These are phyloP conservation scores for Nothophytophthora sp. DNA, from an alignment of 352 stramenopile species.

Conservation along the genomic window DNA sequence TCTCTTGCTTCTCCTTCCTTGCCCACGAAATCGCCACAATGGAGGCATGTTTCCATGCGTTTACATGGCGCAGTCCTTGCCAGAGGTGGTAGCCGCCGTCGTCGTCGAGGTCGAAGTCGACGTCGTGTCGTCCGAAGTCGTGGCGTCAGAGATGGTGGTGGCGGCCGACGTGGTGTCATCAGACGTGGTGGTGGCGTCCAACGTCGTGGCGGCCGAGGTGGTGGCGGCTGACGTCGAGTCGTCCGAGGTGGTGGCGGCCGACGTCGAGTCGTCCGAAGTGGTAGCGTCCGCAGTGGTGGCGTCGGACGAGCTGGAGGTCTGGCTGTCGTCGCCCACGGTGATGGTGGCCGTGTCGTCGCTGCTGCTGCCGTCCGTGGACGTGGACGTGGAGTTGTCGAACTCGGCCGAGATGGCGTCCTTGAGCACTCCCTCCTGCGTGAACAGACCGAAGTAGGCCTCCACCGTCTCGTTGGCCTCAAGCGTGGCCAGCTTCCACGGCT, in stretches of 20 bases:
- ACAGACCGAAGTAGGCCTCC: slow-evolving; percentile 75
- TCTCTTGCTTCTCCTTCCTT: too few species aligned
- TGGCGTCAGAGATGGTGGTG: slow-evolving; percentile 7
- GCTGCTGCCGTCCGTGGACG: slow-evolving; percentile 12
- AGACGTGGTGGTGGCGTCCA: slow-evolving; percentile 5
- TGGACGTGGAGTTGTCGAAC: slow-evolving; percentile 32
- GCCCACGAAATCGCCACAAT: too few species aligned
- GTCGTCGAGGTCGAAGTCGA: slow-evolving; percentile 6
- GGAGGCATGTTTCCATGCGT: not conserved
- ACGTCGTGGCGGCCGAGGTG: slow-evolving; percentile 2
- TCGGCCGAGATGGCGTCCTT: slow-evolving; percentile 44
- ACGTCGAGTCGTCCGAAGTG: not conserved
- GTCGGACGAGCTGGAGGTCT: slow-evolving; percentile 1
- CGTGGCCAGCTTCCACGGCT: slow-evolving; percentile 56
- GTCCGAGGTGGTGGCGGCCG: not conserved
- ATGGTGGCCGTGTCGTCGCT: slow-evolving; percentile 19
- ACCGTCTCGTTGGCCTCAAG: slow-evolving; percentile 55
- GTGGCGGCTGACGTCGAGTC: slow-evolving; percentile 2
- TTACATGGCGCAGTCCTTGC: slow-evolving; percentile 40
- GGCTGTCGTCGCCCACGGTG: slow-evolving; percentile 8
- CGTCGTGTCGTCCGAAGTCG: not conserved
- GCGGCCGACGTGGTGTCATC: slow-evolving; percentile 2
- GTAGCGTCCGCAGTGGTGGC: not conserved
- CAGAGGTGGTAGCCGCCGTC: slow-evolving; percentile 14
- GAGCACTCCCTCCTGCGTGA: slow-evolving; percentile 44